Evolutionary conservation across 1,284 basidiomycete species (phyloP).

Genomic region (Cryptococcus sp.): DNA sequence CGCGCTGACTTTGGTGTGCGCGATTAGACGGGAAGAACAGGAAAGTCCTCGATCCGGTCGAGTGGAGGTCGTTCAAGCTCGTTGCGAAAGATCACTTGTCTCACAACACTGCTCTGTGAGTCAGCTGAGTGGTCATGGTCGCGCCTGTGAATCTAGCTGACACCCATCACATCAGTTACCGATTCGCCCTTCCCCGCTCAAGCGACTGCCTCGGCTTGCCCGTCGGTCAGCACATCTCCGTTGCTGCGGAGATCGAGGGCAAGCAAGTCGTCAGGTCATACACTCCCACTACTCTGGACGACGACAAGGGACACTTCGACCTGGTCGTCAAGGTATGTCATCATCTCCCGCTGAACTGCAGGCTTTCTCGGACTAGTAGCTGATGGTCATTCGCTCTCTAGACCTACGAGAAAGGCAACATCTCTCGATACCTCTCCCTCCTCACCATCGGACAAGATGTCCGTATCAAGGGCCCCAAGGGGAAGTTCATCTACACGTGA

Average conservation of each 20-base stretch:
- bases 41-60: conserved; percentile 45
- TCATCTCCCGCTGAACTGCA: not conserved
- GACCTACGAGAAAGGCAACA: conserved; percentile 96
- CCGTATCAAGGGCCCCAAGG: conserved; percentile 92
- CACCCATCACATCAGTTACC: conserved; percentile 66
- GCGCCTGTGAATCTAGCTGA: not conserved
- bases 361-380: not conserved
- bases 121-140: conserved; percentile 17
- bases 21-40: conserved; percentile 4
- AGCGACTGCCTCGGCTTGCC: conserved; percentile 86
- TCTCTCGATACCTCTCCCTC: conserved; percentile 78
- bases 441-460: conserved; percentile 83
- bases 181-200: conserved; percentile 75
- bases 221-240: conserved; percentile 92
- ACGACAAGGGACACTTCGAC: conserved; percentile 91
- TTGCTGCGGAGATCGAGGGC: conserved; percentile 86
- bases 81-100: conserved; percentile 80
- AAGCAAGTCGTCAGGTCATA: conserved; percentile 89
- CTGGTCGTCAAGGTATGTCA: conserved; percentile 87
- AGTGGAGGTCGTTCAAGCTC: conserved; percentile 81
- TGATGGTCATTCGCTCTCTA: conserved; percentile 43
- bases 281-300: conserved; percentile 91
- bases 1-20: too few relatives aligned
- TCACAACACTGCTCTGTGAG: conserved; percentile 91
- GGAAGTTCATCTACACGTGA: conserved; percentile 75